Evolutionary conservation across 75 land plant species (phyloP), one percentile per base, ranked within the genome.

Genomic region (Azolla pinnata): DNA sequence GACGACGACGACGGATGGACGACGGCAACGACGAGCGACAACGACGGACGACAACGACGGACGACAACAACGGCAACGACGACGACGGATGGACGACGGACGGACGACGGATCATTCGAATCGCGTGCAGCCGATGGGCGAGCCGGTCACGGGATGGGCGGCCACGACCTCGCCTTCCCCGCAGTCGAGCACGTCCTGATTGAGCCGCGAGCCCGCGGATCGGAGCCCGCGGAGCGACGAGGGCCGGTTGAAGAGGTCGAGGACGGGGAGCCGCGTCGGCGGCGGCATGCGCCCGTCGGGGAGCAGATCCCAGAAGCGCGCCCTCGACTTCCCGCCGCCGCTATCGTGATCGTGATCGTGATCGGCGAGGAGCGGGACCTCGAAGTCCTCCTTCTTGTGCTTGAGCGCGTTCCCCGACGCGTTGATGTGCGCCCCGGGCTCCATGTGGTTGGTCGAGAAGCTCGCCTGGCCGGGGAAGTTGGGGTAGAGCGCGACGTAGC

Each of bases 391-490:
- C 66, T 70, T 86, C 54, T 82, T 73, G 72, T 95, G 99, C 58
- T 58, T 75, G 33, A 95, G 73, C 1, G 78, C 78, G 30, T 95
- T 95, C 46, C 85, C 88, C n/a, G 83, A 83, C 1, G 99, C 91
- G 46, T 79, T 78, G 31, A 95, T 95, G 63, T 89, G 99, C 1
- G 99, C 99, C 5, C 96, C 99, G 1, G 99, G 99, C 71, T 95
- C 99, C 99, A 95, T 89, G 62, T 95, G 99, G 64, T 95, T 95
- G 10, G 99, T 95, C 9, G 99, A 89, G 68, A 95, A 95, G 74
- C 99, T 95, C 0, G 76, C 62, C 57, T 95, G 96, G 59, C 80
- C 63, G 0, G 99, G 99, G 62, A 90, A 95, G 54, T 95, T 95
- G 8, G 99, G 99, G 53, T 95, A 95, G 42, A 89, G 67, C 18